Base-by-base conservation (phyloP, 2,329 filamentous ascomycete species). In the Colletotrichum musae region DNA sequence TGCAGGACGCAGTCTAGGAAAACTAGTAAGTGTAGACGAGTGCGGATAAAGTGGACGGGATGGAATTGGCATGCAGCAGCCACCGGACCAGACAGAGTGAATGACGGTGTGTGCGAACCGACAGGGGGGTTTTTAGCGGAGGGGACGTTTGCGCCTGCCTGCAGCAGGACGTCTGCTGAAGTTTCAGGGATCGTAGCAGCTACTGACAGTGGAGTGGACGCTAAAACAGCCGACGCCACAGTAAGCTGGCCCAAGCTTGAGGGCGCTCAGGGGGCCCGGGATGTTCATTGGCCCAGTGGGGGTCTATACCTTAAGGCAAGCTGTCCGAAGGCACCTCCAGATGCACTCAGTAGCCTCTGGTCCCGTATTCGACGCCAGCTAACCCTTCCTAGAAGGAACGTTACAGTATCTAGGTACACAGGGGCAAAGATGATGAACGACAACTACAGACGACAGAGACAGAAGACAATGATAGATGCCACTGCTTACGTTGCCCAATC, bases 161-260 rank as follows among this genome's bases (percentile, higher is more conserved):
- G 32, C 10, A 36, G 32, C 32, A 36, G 32, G 32, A 54, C 26
- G 28, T 45, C 39, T 66, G 62, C 62, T 69, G 56, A 60, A 65
- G 66, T 66, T 66, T 67, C 62, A 67, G 67, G 67, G 62, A 67
- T 70, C 51, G 62, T 53, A 70, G 62, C 67, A 67, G 67, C 56
- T 69, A 47, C 51, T 18, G 56, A 57, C 12, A 51, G 60, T 41
- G 51, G 57, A 53, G 26, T 41, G 32, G 41, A 47, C 66, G 56
- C 62, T 69, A 69, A 61, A 61, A 61, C 67, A 52, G 47, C 56
- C 62, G 56, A 45, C 51, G 62, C 67, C 62, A 70, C 67, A 67
- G 32, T 56, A 26, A 47, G 32, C 13, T 69, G 62, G 56, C 51
- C 62, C 56, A 69, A 61, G 62, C 66, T 66, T 50, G 45, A 51